Evolutionary conservation across 129 eudicot species (phyloP), one percentile per base, ranked within the genome.

Genomic region (Rutidosis leptorrhynchoides): DNA sequence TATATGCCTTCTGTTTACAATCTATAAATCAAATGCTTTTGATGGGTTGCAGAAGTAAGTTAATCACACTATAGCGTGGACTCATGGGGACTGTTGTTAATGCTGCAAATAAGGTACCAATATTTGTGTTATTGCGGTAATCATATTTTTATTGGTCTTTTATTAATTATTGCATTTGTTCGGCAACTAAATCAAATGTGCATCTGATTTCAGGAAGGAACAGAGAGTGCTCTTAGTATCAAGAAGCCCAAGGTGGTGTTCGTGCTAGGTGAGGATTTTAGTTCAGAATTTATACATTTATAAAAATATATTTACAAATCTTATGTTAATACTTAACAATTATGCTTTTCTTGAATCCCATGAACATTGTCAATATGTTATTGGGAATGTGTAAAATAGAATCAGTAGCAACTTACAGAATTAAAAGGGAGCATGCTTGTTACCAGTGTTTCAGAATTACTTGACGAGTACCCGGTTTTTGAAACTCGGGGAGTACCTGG

Each of bases 181-280:
- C 24, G 28, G 28, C 27, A 65, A 20, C 10, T 40, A 8, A 57
- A 20, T 51, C 32, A 25, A 54, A 63, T 21, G 77, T 48, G 5
- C 29, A 28, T 43, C 32, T 82, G 58, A 29, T 73, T 83, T 80
- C 87, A 89, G 96, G 88, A 75, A 57, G 83, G 70, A 63, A 74
- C 56, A 74, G 74, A 74, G 68, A 83, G 87, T 68, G 68, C 73
- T 21, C 79, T 55, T 35, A 57, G 77, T 45, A 68, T 65, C 60
- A 86, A 83, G 81, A 83, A 83, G 64, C 83, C 85, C 23, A 85
- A 68, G 16, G 95, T 89, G 72, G 83, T 85, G 66, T 89, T 89
- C 80, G 96, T 89, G 37, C 78, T 89, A 62, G 81, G 82, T 77
- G 67, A 72, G 79, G 3, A 25, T 8, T 70, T 58, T 11, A 23